Conservation (phyloP, 805 yeast species). For the Candida silvatica region DNA sequence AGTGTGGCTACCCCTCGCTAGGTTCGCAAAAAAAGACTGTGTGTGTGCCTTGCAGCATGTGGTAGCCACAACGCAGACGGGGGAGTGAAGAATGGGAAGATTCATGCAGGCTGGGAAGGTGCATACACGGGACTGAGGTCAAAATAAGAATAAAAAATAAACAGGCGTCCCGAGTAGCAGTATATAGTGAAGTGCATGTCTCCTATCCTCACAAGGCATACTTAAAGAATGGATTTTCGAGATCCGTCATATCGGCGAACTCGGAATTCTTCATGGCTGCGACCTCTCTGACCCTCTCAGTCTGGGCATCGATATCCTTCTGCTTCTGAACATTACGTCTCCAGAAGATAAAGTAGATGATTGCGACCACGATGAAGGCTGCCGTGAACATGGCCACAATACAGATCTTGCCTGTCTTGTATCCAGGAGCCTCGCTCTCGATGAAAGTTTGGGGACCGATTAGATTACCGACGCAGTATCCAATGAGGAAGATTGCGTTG, state of each 20-base stretch:
- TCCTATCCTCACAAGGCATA: conserved; percentile 11
- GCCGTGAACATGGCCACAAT: conserved; percentile 27
- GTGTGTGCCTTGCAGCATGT: too few relatives aligned
- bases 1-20: too few relatives aligned
- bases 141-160: too few relatives aligned
- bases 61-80: too few relatives aligned
- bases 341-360: conserved; percentile 12
- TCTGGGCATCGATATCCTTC: conserved; percentile 5
- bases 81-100: too few relatives aligned
- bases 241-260: conserved; percentile 16
- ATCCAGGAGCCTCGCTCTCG: conserved; percentile 47
- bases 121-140: too few relatives aligned
- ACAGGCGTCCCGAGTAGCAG: conserved; percentile 24
- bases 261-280: conserved; percentile 9
- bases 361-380: conserved; percentile 12
- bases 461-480: conserved; percentile 60
- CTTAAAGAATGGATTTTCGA: conserved; percentile 12
- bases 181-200: conserved; percentile 12
- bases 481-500: conserved; percentile 51
- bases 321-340: conserved; percentile 4
- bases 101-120: too few relatives aligned
- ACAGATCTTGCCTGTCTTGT: conserved; percentile 41
- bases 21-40: too few relatives aligned
- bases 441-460: conserved; percentile 70
- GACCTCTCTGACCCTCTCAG: conserved; percentile 14